Percentiles rank a stretch among this genome's conserved stretches.
These are phyloP conservation scores for Suillus variegatus DNA, from an alignment of 768 basidiomycete genomes.

Conservation along the genomic window DNA sequence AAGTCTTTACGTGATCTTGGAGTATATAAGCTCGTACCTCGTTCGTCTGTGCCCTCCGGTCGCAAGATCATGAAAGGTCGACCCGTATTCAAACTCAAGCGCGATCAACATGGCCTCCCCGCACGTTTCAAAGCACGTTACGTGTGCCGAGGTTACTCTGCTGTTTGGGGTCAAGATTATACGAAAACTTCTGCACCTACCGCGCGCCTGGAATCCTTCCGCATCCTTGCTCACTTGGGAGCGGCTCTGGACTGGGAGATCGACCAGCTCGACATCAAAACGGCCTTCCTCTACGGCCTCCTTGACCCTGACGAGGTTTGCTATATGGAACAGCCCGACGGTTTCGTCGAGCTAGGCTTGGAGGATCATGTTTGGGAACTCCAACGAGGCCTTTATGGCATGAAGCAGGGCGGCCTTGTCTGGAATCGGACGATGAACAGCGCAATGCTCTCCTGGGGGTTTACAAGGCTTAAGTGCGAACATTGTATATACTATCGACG, in stretches of 20 bases:
- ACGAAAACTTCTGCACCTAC: not conserved
- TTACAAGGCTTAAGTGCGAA: no score
- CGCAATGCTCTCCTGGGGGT: not conserved
- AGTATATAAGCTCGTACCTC: constrained; percentile 4
- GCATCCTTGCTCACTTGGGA: no score
- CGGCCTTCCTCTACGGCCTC: constrained; percentile 39
- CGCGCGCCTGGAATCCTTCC: no score
- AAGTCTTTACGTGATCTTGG: not conserved
- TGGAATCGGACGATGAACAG: constrained; percentile 4
- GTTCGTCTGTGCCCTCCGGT: constrained; percentile 16
- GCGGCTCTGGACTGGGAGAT: constrained; percentile 32
- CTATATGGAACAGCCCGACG: constrained; percentile 5
- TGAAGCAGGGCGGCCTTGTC: constrained; percentile 5
- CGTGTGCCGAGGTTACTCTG: not conserved
- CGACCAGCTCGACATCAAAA: constrained; percentile 39
- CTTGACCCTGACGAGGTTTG: constrained; percentile 18
- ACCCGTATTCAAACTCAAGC: constrained; percentile 33
- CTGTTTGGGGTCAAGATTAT: not conserved
- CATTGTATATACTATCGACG: no score
- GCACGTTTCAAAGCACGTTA: not conserved
- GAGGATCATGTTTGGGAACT: constrained; percentile 1
- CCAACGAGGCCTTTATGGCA: not conserved
- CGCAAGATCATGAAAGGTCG: constrained; percentile 22
- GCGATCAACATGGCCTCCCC: constrained; percentile 22
- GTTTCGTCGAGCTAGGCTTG: not conserved